phyloP scores from a whole-genome alignment of 805 yeast species.

The Metschnikowia santaceciliae region DNA sequence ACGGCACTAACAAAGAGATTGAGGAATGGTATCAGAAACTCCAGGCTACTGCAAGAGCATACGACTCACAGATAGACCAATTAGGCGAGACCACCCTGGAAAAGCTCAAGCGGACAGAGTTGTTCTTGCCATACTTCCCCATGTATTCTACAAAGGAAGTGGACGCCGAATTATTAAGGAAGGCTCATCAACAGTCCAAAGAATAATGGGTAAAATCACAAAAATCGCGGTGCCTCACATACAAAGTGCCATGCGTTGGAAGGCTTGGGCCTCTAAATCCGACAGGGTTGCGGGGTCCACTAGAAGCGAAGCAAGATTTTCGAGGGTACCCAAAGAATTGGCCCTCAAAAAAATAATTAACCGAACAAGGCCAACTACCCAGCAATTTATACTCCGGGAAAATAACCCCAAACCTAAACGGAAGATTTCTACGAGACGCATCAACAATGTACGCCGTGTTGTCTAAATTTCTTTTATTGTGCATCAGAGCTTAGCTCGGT shows the following conservation, averaged over 20 bases:
- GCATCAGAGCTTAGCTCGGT: not conserved
- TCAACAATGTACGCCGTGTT: not conserved
- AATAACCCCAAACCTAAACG: not conserved
- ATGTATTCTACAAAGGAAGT: not conserved
- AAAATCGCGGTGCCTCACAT: not conserved
- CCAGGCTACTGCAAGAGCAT: slow-evolving; percentile 13
- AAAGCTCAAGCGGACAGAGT: slow-evolving; percentile 5
- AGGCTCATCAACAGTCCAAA: not conserved
- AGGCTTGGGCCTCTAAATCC: not conserved
- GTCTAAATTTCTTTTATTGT: not conserved
- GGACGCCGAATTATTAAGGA: not conserved
- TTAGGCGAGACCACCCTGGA: not conserved
- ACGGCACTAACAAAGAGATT: slow-evolving; percentile 6
- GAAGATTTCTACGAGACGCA: not conserved
- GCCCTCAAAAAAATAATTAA: too few species aligned
- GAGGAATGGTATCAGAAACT: slow-evolving; percentile 8
- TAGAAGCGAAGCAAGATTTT: not conserved
- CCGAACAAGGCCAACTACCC: not conserved
- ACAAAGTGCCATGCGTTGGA: not conserved
- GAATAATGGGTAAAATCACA: not conserved
- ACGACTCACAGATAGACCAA: slow-evolving; percentile 5
- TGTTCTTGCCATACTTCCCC: slow-evolving; percentile 13
- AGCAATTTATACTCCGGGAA: not conserved
- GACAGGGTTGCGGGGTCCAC: too few species aligned
- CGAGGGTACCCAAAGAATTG: not conserved